These are phyloP conservation scores for Phytophthora pisi DNA, from an alignment of 352 stramenopile genomes.

Conservation along the genomic window DNA sequence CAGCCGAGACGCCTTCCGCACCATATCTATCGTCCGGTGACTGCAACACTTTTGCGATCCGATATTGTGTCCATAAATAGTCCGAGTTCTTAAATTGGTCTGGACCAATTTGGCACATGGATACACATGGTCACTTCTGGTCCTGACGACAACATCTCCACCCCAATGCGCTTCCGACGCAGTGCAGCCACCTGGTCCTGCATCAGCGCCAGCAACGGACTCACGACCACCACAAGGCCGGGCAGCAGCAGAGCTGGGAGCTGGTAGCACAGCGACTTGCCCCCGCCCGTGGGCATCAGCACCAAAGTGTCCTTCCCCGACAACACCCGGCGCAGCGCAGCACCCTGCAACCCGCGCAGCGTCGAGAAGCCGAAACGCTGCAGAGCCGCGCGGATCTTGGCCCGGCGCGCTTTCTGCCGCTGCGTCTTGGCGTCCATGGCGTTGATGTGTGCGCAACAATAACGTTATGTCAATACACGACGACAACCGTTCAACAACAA, in stretches of 20 bases:
- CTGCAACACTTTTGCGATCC: conserved; percentile 3
- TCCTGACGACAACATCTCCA: conserved; percentile 71
- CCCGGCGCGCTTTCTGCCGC: conserved; percentile 42
- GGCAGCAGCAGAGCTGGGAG: conserved; percentile 77
- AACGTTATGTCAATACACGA: too few relatives aligned
- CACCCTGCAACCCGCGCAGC: conserved; percentile 49
- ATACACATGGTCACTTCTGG: conserved; percentile 10
- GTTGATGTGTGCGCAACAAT: conserved; percentile 1
- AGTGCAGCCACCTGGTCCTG: conserved; percentile 86
- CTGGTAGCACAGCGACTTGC: conserved; percentile 98
- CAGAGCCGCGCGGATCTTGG: conserved; percentile 56
- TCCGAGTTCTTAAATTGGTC: conserved; percentile 4
- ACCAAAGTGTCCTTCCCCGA: conserved; percentile 71
- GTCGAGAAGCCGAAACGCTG: conserved; percentile 50
- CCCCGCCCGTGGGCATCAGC: conserved; percentile 96
- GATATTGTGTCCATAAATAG: background rate
- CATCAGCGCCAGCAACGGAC: conserved; percentile 89
- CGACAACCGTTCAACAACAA: too few relatives aligned
- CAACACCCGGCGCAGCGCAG: conserved; percentile 52
- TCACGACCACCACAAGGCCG: conserved; percentile 89
- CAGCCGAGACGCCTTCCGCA: conserved; percentile 62
- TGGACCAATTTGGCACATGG: background rate
- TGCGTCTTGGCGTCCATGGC: conserved; percentile 15
- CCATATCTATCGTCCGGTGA: conserved; percentile 47
- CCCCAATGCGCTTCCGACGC: conserved; percentile 41